Base-by-base conservation (phyloP, 495 filamentous ascomycete genomes). In the Cercophora sp. region DNA sequence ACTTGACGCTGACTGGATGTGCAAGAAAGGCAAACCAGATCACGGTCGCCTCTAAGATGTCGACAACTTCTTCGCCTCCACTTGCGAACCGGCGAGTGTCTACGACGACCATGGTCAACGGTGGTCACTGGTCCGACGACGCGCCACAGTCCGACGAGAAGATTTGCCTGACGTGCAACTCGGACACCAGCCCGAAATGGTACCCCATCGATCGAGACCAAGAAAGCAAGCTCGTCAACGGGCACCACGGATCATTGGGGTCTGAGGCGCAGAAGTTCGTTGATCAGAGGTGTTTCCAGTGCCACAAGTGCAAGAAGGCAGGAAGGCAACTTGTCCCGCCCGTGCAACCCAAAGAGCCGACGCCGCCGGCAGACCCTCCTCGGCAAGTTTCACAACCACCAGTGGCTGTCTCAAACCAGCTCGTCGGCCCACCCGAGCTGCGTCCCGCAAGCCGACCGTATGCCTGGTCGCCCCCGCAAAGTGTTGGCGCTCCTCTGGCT, bases 1-100 rank as follows among this genome's bases (percentile, higher is more conserved):
- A 99, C 59, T 77, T 92, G 18, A 80, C 86, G 15, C 69, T 96
- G 48, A 96, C 91, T 6, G 92, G 92, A 18, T 96, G 93, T 15
- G 85, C 91, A 35, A 85, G 93, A 18, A 96, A 96, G 63, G 92
- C 94, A 18, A 76, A 73, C 52, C 60, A 75, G 34, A 70, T 73
- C 49, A 69, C 68, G 15, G 48, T 73, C 18, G 66, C 66, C 10
- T 71, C 62, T 5, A 76, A 71, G 57, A 65, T 66, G 47, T 69
- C 71, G 5, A 54, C 62, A 16, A 44, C 54, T 0, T 26, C 55
- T 0, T 40, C 55, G 6, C 23, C 56, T n/a, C 25, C 51, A 9
- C 41, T 54, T 0, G 13, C 48, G 8, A 70, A 71, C 44, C 63
- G 74, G 24, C 71, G 74, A 42, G 59, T 63, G 13, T 76, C 75